Evolutionary conservation across 75 land plant species (phyloP).

Genomic region (Selaginella tamariscina): DNA sequence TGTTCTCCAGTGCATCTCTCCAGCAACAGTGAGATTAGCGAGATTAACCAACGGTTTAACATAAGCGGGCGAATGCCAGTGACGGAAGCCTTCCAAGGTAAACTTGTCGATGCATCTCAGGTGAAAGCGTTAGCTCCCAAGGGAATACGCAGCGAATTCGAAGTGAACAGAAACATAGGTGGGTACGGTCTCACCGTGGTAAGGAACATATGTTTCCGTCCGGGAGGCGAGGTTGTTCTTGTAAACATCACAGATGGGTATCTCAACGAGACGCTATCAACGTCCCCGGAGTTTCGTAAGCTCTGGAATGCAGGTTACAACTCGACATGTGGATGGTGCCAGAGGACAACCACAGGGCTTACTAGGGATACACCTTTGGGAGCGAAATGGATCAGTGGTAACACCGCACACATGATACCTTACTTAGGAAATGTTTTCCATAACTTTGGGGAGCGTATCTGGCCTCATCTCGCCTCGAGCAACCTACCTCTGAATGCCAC

Average conservation of each 20-base stretch:
- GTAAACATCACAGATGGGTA: background rate
- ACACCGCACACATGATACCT: slow-evolving; percentile 21
- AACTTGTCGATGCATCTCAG: too few species aligned
- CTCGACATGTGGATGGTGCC: background rate
- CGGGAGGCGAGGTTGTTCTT: background rate
- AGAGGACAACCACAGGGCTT: background rate
- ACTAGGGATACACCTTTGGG: background rate
- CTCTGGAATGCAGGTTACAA: background rate
- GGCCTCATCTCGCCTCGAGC: slow-evolving; percentile 16
- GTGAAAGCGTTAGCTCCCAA: background rate
- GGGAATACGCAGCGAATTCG: background rate
- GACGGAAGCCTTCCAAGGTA: too few species aligned
- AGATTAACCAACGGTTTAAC: too few species aligned
- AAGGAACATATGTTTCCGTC: background rate
- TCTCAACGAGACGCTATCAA: background rate
- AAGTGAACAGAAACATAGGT: background rate
- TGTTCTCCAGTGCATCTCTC: too few species aligned
- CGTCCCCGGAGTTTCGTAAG: background rate
- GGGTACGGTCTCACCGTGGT: background rate
- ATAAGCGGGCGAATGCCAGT: too few species aligned
- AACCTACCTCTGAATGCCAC: slow-evolving; percentile 7
- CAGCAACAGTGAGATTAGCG: too few species aligned
- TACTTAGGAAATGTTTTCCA: slow-evolving; percentile 28
- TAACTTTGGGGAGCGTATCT: slow-evolving; percentile 23
- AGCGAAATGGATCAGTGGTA: slow-evolving; percentile 18